Percentiles rank a stretch among this genome's conserved stretches.
Conservation (phyloP, 2,329 filamentous ascomycete species). For the Cordyceps cicadae region DNA sequence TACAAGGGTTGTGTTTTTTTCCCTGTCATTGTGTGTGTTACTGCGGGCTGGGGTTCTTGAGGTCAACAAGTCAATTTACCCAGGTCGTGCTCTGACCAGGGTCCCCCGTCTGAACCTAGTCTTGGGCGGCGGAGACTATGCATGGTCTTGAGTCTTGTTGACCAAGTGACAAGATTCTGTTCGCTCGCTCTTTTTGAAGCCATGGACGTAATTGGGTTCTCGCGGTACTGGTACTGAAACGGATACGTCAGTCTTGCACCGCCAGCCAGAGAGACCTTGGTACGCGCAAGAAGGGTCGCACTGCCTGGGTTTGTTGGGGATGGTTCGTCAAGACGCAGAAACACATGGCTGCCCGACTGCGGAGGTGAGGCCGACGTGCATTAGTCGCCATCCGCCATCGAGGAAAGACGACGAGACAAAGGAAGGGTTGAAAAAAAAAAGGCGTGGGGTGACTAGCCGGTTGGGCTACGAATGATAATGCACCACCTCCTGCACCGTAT, state of each 20-base stretch:
- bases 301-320: background rate
- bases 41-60: background rate
- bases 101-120: background rate
- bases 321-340: background rate
- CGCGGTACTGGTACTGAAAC: background rate
- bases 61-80: background rate
- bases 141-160: constrained; percentile 1
- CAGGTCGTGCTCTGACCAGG: background rate
- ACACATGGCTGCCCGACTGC: constrained; percentile 11
- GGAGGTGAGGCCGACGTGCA: constrained; percentile 10
- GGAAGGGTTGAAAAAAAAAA: background rate
- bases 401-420: background rate
- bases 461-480: constrained; percentile 1
- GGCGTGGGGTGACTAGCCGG: background rate
- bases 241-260: background rate
- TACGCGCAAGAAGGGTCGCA: background rate
- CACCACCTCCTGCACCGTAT: background rate
- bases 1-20: background rate
- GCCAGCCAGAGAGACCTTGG: background rate
- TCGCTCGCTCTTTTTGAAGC: background rate
- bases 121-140: background rate
- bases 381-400: background rate
- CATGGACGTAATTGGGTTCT: background rate
- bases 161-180: constrained; percentile 4
- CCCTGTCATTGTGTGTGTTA: background rate